Evolutionary conservation across 371 early-diverging fungal species (phyloP), one percentile per base, ranked within the genome.

Genomic region (Blakeslea trispora): DNA sequence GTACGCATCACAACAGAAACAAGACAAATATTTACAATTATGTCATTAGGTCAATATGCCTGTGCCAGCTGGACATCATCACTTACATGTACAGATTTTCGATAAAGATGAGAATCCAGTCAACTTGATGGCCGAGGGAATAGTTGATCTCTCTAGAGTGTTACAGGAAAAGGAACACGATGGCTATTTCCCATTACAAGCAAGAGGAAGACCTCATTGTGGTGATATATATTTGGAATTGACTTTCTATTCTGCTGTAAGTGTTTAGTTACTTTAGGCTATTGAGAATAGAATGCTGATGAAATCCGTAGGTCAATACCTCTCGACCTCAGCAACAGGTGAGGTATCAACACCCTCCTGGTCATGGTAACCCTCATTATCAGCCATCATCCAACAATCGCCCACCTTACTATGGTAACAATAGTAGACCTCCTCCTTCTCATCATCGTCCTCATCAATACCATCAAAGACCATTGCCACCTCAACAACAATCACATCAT

Each of bases 161-260:
- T 57, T 73, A 14, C 31, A 49, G 18, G 64, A 67, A 3, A 58
- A 57, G 4, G 71, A 73, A 35, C 60, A 59, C 47, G 74, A 73
- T 63, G 68, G 71, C 0, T 74, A 64, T 59, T 68, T 66, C 23
- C 57, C 59, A 32, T 42, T 74, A 22, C 48, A 39, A 11, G 34
- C 22, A 19, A 22, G 43, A 53, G 56, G 64, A 17, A 34, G 55
- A 54, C 55, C 43, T 42, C 19, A 64, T 22, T 18, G 59, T n/a
- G 74, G 69, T 0, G 69, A 68, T 40, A 61, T 74, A 22, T 69
- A 56, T 39, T 40, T 74, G 24, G 74, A 74, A 42, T 55, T 74
- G 58, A 74, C 74, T 7, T 71, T 74, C 55, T 71, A 68, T 55
- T 45, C 61, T 17, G 55, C 62, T 21, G 74, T 73, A 67, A 61